These are phyloP conservation scores for Telopea speciosissima DNA, from an alignment of 177 flowering plant genomes.

Conservation along the genomic window DNA sequence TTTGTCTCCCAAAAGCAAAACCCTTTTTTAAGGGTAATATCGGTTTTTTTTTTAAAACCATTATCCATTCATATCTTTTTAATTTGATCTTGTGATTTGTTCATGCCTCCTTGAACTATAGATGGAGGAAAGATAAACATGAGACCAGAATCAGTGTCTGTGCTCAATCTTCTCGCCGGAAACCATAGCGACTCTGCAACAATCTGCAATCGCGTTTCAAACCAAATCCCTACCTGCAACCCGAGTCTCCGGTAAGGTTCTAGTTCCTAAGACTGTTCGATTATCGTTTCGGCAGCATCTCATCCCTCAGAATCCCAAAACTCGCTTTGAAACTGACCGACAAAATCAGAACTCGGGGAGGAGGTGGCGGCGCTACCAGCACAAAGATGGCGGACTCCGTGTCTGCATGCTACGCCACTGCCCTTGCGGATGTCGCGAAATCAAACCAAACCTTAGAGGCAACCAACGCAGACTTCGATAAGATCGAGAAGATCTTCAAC, in stretches of 20 bases:
- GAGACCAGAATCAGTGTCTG: not conserved
- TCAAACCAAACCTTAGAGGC: conserved; percentile 56
- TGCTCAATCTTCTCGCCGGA: not conserved
- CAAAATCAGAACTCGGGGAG: conserved; percentile 14
- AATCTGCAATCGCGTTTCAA: conserved; percentile 38
- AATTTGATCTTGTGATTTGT: no score
- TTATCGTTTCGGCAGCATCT: conserved; percentile 38
- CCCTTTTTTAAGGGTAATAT: no score
- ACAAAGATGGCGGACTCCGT: conserved; percentile 49
- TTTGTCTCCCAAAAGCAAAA: no score
- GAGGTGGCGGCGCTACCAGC: conserved; percentile 23
- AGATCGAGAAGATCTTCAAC: conserved; percentile 52
- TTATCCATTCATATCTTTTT: no score
- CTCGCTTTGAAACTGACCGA: conserved; percentile 20
- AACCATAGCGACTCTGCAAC: conserved; percentile 46
- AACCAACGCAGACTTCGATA: conserved; percentile 62
- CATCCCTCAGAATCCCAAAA: no score
- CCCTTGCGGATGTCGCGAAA: conserved; percentile 70
- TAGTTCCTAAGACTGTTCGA: conserved; percentile 12
- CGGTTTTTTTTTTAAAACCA: no score
- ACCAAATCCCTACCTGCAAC: conserved; percentile 28
- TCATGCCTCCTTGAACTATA: no score
- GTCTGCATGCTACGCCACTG: conserved; percentile 66
- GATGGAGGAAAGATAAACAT: not conserved
- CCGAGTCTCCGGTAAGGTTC: conserved; percentile 1